Conservation (phyloP, 164 flowering plant genomes). For the Brasenia schreberi region DNA sequence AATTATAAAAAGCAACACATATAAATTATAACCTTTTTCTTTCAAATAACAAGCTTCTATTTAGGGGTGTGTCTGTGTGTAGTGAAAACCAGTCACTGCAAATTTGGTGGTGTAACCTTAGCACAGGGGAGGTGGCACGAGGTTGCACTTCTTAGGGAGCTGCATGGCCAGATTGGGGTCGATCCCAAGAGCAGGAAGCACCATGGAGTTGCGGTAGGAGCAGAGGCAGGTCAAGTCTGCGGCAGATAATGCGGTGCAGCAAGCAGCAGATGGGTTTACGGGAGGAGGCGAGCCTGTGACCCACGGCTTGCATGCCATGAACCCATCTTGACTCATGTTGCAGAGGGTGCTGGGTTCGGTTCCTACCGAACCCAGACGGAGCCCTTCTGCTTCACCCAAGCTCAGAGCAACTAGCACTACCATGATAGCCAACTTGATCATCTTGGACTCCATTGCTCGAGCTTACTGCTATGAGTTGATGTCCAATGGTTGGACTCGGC, state of each 20-base stretch:
- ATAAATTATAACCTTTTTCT: too few species aligned
- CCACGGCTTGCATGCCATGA: conserved; percentile 26
- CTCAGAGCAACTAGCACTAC: conserved; percentile 7
- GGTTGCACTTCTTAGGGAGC: conserved; percentile 29
- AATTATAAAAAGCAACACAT: neutral
- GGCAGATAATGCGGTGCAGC: conserved; percentile 26
- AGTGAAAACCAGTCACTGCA: neutral
- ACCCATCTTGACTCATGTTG: conserved; percentile 16
- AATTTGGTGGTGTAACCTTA: conserved; percentile 1
- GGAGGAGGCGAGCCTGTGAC: conserved; percentile 11
- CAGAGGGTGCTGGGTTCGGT: conserved; percentile 10
- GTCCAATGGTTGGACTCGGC: neutral
- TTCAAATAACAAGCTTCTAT: too few species aligned
- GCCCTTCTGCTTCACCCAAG: conserved; percentile 4
- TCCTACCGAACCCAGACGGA: neutral
- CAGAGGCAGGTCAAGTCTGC: conserved; percentile 34
- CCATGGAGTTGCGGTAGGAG: conserved; percentile 16
- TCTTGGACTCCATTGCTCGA: conserved; percentile 7
- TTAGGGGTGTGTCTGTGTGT: too few species aligned
- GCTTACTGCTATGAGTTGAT: conserved; percentile 2
- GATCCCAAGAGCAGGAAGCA: conserved; percentile 19
- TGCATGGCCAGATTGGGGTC: conserved; percentile 30
- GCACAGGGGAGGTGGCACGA: conserved; percentile 12
- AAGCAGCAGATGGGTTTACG: conserved; percentile 15
- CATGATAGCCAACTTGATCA: conserved; percentile 2